Percentiles rank a stretch among this genome's conserved stretches.
Evolutionary conservation across 2,329 filamentous ascomycete species (phyloP).

Genomic region (Dendryphion nanum): DNA sequence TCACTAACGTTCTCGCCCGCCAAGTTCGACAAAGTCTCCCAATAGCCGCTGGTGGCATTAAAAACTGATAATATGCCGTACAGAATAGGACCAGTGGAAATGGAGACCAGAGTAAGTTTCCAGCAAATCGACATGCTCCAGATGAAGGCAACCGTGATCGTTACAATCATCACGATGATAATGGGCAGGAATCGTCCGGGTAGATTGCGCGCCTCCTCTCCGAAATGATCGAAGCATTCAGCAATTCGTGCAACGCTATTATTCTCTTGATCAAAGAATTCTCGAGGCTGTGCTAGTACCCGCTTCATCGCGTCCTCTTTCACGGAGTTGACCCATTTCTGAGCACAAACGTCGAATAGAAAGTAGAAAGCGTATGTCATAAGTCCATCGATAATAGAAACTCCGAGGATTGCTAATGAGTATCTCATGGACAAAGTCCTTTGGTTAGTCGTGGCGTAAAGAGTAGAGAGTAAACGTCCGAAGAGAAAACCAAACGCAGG

Average conservation of each 20-base stretch:
- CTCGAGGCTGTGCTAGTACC: slow-evolving; percentile 71
- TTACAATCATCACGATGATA: slow-evolving; percentile 63
- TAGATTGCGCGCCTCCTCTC: slow-evolving; percentile 83
- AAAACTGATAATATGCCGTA: slow-evolving; percentile 66
- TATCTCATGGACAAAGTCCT: slow-evolving; percentile 59
- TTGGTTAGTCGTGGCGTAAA: slow-evolving; percentile 58
- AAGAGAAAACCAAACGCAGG: slow-evolving; percentile 77
- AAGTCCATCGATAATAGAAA: slow-evolving; percentile 66
- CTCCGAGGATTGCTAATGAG: slow-evolving; percentile 66
- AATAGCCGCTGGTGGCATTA: slow-evolving; percentile 63
- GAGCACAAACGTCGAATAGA: slow-evolving; percentile 67
- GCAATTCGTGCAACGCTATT: slow-evolving; percentile 65
- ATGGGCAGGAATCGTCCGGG: slow-evolving; percentile 75
- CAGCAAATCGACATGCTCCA: slow-evolving; percentile 77
- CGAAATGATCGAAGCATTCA: slow-evolving; percentile 74
- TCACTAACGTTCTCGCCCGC: slow-evolving; percentile 60
- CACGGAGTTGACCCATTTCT: slow-evolving; percentile 73
- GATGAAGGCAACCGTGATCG: slow-evolving; percentile 65
- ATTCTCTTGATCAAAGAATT: slow-evolving; percentile 72
- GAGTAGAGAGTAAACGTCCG: slow-evolving; percentile 67
- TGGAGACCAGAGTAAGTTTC: slow-evolving; percentile 75
- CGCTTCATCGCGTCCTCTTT: slow-evolving; percentile 66
- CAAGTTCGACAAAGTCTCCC: slow-evolving; percentile 69
- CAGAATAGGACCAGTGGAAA: slow-evolving; percentile 67
- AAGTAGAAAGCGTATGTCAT: slow-evolving; percentile 68